Percentiles rank a stretch among this genome's conserved stretches.
Evolutionary conservation across 2,329 filamentous ascomycete genomes (phyloP).

Genomic region (Akanthomyces uredinophilus): DNA sequence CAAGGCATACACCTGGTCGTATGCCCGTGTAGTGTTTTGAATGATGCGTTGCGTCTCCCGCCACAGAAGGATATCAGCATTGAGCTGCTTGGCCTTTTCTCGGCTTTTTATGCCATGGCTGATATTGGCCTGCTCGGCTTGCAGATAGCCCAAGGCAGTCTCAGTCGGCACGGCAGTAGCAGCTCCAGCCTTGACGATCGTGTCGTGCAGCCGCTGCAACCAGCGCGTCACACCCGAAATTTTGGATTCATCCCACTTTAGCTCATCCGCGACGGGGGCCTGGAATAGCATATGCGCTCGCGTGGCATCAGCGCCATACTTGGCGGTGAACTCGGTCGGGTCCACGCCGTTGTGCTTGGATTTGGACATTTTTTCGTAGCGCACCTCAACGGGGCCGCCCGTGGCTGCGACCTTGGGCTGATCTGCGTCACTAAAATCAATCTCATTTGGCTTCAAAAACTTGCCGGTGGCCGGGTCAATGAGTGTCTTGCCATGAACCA

Average conservation of each 20-base stretch:
- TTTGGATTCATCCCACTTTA: slow-evolving; percentile 83
- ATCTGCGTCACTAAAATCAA: slow-evolving; percentile 55
- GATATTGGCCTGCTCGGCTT: slow-evolving; percentile 26
- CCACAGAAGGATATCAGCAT: slow-evolving; percentile 52
- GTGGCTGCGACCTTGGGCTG: slow-evolving; percentile 59
- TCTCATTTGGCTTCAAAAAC: slow-evolving; percentile 71
- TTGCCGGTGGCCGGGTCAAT: slow-evolving; percentile 67
- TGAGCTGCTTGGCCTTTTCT: slow-evolving; percentile 34
- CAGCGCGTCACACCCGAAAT: slow-evolving; percentile 78
- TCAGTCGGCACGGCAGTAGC: slow-evolving; percentile 12
- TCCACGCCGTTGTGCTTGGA: slow-evolving; percentile 91
- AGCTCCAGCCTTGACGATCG: slow-evolving; percentile 35
- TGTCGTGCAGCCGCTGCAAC: slow-evolving; percentile 63
- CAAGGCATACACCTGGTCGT: slow-evolving; percentile 66
- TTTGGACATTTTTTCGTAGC: slow-evolving; percentile 92
- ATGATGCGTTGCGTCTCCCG: slow-evolving; percentile 64
- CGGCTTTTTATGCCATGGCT: slow-evolving; percentile 26
- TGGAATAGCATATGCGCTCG: slow-evolving; percentile 86
- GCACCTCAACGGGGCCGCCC: slow-evolving; percentile 53
- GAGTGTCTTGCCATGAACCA: slow-evolving; percentile 87
- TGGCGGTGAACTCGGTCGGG: slow-evolving; percentile 64
- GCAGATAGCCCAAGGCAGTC: slow-evolving; percentile 33
- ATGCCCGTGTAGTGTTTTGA: slow-evolving; percentile 59
- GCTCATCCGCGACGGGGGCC: slow-evolving; percentile 74
- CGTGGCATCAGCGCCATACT: slow-evolving; percentile 77